Evolutionary conservation across 2,329 filamentous ascomycete species (phyloP).

Genomic region (Fusarium sp.): DNA sequence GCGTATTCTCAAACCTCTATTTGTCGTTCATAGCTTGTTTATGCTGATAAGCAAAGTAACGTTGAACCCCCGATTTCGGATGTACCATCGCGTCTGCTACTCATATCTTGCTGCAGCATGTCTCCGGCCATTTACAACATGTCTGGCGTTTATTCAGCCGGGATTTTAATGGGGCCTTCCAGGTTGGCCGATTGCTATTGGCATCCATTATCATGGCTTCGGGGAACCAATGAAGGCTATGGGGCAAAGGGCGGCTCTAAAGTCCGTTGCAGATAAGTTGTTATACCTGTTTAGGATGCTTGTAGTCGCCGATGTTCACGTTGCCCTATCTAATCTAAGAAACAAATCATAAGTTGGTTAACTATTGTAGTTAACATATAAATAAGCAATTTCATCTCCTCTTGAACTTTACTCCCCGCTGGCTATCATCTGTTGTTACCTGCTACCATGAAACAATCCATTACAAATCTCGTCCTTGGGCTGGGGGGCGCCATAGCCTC

Average conservation of each 20-base stretch:
- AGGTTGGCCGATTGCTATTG: neutral
- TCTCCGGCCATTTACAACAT: neutral
- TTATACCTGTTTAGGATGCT: neutral
- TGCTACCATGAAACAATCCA: neutral
- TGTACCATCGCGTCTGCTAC: neutral
- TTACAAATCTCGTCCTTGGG: neutral
- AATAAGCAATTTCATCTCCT: neutral
- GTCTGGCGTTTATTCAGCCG: accelerated
- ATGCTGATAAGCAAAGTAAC: neutral
- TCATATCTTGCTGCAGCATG: neutral
- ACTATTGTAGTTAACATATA: neutral
- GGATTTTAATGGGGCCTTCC: accelerated
- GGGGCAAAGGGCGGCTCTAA: no score
- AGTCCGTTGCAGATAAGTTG: neutral
- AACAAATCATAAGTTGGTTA: accelerated
- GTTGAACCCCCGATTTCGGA: neutral
- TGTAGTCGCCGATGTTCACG: neutral
- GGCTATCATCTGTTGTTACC: neutral
- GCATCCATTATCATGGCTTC: neutral
- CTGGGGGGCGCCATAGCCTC: neutral
- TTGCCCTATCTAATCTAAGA: neutral
- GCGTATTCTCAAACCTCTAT: neutral
- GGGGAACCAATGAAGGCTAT: neutral
- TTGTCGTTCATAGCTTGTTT: accelerated
- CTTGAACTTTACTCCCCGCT: accelerated